These are phyloP conservation scores for Trametes villosa DNA, from an alignment of 768 basidiomycete genomes.

Conservation along the genomic window DNA sequence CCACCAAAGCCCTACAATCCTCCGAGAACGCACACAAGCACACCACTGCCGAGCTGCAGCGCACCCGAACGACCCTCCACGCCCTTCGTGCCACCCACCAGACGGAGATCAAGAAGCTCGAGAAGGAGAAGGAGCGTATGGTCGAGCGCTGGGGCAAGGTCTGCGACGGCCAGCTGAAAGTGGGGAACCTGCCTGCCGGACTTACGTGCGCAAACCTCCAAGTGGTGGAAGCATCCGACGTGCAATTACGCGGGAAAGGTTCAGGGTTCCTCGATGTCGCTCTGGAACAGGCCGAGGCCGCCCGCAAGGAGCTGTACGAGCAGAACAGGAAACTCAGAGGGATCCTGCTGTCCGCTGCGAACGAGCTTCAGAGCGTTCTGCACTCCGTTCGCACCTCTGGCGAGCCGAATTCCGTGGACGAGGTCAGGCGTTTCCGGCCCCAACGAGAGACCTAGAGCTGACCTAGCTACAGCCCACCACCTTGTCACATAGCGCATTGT, in stretches of 20 bases:
- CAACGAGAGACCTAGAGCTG: constrained; percentile 36
- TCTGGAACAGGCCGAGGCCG: constrained; percentile 73
- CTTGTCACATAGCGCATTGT: constrained; percentile 28
- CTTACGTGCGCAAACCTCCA: constrained; percentile 26
- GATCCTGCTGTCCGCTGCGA: constrained; percentile 63
- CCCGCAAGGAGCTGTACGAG: constrained; percentile 60
- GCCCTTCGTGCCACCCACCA: constrained; percentile 69
- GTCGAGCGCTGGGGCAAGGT: constrained; percentile 77
- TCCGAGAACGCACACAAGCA: constrained; percentile 73
- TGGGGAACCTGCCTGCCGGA: constrained; percentile 53
- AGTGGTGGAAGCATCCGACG: constrained; percentile 45
- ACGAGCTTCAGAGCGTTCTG: constrained; percentile 62
- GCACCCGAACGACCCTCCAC: constrained; percentile 70
- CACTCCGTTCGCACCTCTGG: constrained; percentile 47
- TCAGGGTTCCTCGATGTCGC: constrained; percentile 65
- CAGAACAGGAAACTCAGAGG: constrained; percentile 68
- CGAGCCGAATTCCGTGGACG: constrained; percentile 48
- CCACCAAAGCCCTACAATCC: constrained; percentile 56
- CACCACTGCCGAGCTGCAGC: constrained; percentile 69
- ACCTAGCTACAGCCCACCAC: constrained; percentile 36
- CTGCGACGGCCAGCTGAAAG: constrained; percentile 67
- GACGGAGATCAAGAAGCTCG: constrained; percentile 78
- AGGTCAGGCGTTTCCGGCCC: constrained; percentile 41
- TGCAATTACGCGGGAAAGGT: constrained; percentile 46
- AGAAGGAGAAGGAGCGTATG: constrained; percentile 78